These are phyloP conservation scores for Parietichytrium sp. DNA, from an alignment of 108 stramenopile species.

Conservation along the genomic window DNA sequence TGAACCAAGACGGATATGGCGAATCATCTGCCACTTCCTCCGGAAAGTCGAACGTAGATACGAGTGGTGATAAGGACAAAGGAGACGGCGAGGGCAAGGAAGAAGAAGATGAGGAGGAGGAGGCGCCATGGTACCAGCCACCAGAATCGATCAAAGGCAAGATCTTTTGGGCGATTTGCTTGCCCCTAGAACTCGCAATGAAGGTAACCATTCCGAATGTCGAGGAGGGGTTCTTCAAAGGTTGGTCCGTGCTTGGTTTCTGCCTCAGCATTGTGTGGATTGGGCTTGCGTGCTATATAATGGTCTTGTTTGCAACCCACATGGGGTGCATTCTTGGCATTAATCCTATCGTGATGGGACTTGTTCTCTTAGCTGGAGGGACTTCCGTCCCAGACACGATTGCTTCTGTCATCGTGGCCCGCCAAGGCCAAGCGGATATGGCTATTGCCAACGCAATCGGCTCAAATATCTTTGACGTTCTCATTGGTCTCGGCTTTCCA, in stretches of 20 bases:
- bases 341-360: slow-evolving; percentile 41
- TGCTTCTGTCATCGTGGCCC: slow-evolving; percentile 39
- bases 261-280: slow-evolving; percentile 44
- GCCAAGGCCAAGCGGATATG: slow-evolving; percentile 46
- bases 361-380: slow-evolving; percentile 40
- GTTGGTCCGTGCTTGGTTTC: slow-evolving; percentile 10
- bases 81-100: neutral
- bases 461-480: slow-evolving; percentile 48
- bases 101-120: slow-evolving; percentile 24
- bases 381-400: slow-evolving; percentile 45
- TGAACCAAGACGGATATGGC: no score
- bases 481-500: slow-evolving; percentile 45
- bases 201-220: neutral
- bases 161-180: neutral
- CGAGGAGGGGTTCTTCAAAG: slow-evolving; percentile 4
- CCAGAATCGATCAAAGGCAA: slow-evolving; percentile 6
- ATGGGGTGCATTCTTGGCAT: slow-evolving; percentile 37
- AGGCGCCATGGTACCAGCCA: neutral
- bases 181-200: neutral
- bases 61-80: neutral
- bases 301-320: slow-evolving; percentile 25
- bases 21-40: no score
- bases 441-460: slow-evolving; percentile 48
- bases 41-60: no score
- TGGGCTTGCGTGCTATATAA: slow-evolving; percentile 28